These are phyloP conservation scores for Leishmania major DNA, from an alignment of 208 protist genomes.

Conservation along the genomic window DNA sequence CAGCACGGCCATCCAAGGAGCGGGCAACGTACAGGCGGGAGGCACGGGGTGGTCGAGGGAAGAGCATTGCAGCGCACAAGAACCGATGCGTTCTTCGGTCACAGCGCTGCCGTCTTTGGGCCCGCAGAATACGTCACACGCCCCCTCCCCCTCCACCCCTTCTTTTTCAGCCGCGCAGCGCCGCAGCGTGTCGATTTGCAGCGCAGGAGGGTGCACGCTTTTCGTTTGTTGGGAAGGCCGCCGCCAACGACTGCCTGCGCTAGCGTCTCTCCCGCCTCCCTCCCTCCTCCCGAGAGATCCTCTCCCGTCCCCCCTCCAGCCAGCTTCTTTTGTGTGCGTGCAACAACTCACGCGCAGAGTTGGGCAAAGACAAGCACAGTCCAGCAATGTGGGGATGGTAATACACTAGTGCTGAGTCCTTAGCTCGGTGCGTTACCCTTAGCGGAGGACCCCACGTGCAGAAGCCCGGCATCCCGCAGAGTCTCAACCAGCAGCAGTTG, in stretches of 20 bases:
- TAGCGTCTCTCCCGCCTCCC: background rate
- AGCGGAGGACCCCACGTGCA: conserved; percentile 20
- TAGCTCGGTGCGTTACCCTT: background rate
- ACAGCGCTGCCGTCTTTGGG: background rate
- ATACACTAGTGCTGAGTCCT: background rate
- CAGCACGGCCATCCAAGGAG: background rate
- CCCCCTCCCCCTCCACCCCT: background rate
- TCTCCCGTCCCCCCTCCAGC: background rate
- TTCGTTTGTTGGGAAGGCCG: background rate
- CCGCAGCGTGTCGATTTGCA: background rate
- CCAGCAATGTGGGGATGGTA: background rate
- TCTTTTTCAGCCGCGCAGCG: background rate
- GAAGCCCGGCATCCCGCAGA: conserved; percentile 45
- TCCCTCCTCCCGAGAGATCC: background rate
- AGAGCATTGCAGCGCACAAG: background rate
- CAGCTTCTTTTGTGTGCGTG: background rate
- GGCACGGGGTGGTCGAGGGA: background rate
- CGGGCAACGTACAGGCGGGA: background rate
- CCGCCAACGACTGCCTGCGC: background rate
- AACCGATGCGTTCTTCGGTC: background rate
- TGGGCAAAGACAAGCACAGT: background rate
- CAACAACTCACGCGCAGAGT: background rate
- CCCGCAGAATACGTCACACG: background rate
- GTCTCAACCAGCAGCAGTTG: conserved; percentile 47
- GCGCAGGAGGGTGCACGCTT: background rate